phyloP scores from a whole-genome alignment of 2,329 filamentous ascomycete genomes.

The Pseudogymnoascus sp. region DNA sequence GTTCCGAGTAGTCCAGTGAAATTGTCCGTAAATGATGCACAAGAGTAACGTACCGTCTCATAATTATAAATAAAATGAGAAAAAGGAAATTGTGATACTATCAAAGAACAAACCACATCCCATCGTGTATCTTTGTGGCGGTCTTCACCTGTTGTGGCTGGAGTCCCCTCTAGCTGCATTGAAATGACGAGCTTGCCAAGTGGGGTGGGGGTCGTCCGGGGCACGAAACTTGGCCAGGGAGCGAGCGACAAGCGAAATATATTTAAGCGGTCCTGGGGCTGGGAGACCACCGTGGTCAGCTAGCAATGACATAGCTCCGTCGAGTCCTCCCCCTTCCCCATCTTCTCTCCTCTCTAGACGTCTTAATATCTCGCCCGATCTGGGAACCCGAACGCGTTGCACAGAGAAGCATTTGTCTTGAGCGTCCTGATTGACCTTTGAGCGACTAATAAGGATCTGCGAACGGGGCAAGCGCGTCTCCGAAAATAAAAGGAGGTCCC shows the following conservation, averaged over 20 bases:
- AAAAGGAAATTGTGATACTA: slow-evolving; percentile 2
- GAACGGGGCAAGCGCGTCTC: neutral
- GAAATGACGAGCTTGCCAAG: neutral
- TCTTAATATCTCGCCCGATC: neutral
- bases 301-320: slow-evolving; percentile 1
- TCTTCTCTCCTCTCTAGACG: neutral
- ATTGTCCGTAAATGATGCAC: neutral
- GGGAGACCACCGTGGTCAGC: neutral
- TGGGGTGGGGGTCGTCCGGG: neutral
- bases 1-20: neutral
- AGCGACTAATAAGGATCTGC: neutral
- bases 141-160: neutral
- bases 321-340: neutral
- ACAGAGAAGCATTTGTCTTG: neutral
- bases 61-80: neutral
- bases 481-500: neutral
- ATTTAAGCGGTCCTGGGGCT: neutral
- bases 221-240: neutral
- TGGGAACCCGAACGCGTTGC: neutral
- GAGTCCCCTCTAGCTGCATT: neutral
- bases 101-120: neutral
- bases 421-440: neutral
- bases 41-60: neutral
- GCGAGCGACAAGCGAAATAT: slow-evolving; percentile 1
- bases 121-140: neutral